phyloP scores from a whole-genome alignment of 73 alveolate species.

The Stentor coeruleus region DNA sequence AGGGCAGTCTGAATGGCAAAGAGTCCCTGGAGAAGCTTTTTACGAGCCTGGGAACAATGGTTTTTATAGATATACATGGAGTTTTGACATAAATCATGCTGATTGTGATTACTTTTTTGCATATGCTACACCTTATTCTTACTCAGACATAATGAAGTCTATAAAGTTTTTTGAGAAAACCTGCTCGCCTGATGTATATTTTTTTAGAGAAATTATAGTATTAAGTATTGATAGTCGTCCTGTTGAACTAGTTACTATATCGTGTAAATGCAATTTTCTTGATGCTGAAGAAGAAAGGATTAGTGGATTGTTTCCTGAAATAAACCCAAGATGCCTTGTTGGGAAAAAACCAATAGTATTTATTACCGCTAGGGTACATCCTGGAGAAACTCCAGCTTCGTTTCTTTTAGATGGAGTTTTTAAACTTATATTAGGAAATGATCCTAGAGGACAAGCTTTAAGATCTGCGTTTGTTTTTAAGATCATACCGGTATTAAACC shows the following conservation, averaged over 20 bases:
- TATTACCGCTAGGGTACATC: conserved; percentile 38
- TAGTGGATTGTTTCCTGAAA: neutral
- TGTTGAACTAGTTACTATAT: neutral
- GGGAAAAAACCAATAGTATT: conserved; percentile 41
- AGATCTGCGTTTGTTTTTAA: conserved; percentile 46
- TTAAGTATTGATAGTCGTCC: neutral
- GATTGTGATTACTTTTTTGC: neutral
- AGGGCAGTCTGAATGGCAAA: conserved; percentile 33
- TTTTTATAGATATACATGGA: conserved; percentile 32
- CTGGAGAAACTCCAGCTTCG: conserved; percentile 40
- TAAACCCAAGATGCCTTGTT: neutral
- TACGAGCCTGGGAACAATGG: conserved; percentile 42
- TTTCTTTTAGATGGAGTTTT: conserved; percentile 21
- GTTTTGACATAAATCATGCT: neutral
- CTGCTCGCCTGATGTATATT: neutral
- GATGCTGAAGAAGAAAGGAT: neutral
- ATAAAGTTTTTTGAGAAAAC: neutral
- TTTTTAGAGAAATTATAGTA: neutral
- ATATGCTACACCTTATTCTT: neutral
- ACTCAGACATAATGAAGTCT: conserved; percentile 3
- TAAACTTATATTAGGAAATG: conserved; percentile 18
- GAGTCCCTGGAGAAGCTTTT: conserved; percentile 39
- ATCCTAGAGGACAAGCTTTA: conserved; percentile 29
- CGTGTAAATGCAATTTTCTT: conserved; percentile 16
- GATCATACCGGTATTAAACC: conserved; percentile 51